Percentiles rank a stretch among this genome's conserved stretches.
These are phyloP conservation scores for Sclerotinia subarctica DNA, from an alignment of 2,329 filamentous ascomycete genomes.

Conservation along the genomic window DNA sequence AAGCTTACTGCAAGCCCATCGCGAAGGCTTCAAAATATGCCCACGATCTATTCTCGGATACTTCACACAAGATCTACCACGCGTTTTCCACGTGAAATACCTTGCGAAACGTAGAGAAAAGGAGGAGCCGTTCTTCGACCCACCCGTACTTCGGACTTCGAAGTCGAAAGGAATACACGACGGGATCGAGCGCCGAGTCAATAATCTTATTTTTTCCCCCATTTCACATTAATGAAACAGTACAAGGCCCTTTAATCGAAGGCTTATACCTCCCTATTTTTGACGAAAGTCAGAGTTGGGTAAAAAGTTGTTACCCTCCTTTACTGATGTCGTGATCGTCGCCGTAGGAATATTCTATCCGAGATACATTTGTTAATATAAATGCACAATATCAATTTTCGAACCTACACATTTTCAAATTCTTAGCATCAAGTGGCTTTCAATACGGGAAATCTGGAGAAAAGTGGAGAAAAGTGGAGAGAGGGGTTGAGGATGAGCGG, in stretches of 20 bases:
- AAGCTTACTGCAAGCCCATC: neutral
- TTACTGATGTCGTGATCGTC: neutral
- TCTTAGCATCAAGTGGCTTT: neutral
- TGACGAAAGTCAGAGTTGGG: neutral
- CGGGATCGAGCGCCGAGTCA: neutral
- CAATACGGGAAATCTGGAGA: neutral
- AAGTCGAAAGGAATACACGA: constrained; percentile 1
- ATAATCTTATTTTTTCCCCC: neutral
- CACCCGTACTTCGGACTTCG: neutral
- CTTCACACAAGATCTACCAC: neutral
- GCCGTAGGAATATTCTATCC: neutral
- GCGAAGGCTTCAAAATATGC: neutral
- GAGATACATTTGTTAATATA: neutral
- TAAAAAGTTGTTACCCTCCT: neutral
- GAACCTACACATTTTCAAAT: no score
- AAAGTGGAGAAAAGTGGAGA: neutral
- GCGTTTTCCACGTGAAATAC: neutral
- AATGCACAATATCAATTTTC: neutral
- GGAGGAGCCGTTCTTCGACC: neutral
- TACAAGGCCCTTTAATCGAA: neutral
- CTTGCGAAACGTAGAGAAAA: neutral
- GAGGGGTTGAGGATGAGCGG: neutral
- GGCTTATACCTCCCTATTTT: neutral
- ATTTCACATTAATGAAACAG: neutral
- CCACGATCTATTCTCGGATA: neutral